Evolutionary conservation across 192 early-diverging fungal genomes (phyloP), one percentile per base, ranked within the genome.

Genomic region (Tieghemiomyces parasiticus): DNA sequence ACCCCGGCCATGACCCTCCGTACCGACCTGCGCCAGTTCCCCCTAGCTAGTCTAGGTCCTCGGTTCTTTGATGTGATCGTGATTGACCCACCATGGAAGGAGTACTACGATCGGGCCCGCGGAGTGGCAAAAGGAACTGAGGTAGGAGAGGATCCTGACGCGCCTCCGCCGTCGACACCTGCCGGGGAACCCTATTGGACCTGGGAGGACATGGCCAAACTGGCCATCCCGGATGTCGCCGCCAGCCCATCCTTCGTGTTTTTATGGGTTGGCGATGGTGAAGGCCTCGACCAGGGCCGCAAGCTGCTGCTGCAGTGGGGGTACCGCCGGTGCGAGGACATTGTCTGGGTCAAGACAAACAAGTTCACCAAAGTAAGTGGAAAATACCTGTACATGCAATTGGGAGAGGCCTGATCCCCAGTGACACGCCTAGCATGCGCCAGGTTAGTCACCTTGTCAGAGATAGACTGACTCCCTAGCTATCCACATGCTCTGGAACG

Each of bases 331-430:
- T 79, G 78, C 59, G 81, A 84, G 60, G 81, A 84, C 62, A 78
- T 84, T 59, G 72, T 76, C 2, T 84, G 81, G 81, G 68, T 80
- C 31, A 84, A 82, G 55, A 80, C 80, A 0, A 84, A 83, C 51
- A 77, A 73, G 48, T 34, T 58, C 14, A 64, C 52, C 46, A 38
- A 71, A 70, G 79, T 75, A 48, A 4, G 25, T 63, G 30, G n/a
- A n/a, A n/a, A n/a, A n/a, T n/a, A n/a, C n/a, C n/a, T n/a, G n/a
- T n/a, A n/a, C n/a, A n/a, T n/a, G n/a, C n/a, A n/a, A n/a, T n/a
- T n/a, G n/a, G n/a, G n/a, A n/a, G n/a, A n/a, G n/a, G n/a, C n/a
- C n/a, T n/a, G n/a, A n/a, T n/a, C n/a, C n/a, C n/a, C n/a, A n/a
- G n/a, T n/a, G n/a, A n/a, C n/a, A n/a, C n/a, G n/a, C n/a, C n/a